These are phyloP conservation scores for Linnemannia exigua DNA, from an alignment of 192 early-diverging fungal genomes.

Conservation along the genomic window DNA sequence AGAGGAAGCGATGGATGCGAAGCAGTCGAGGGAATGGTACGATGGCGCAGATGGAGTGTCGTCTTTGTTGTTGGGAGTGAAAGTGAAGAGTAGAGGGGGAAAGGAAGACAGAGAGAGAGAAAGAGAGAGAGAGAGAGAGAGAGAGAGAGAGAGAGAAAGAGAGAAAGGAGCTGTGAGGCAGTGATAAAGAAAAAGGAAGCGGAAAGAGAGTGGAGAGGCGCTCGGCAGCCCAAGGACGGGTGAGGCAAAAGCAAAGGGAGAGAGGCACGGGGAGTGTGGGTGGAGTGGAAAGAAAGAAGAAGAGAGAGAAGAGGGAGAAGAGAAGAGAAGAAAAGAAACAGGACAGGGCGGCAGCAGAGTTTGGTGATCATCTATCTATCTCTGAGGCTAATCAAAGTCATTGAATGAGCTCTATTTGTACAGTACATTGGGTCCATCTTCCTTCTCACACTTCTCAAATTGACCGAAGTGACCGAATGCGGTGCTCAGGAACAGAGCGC, in stretches of 20 bases:
- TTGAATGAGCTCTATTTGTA: no score
- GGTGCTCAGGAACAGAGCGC: no score
- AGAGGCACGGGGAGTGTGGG: background rate
- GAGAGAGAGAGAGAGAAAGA: conserved; percentile 4
- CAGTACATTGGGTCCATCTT: no score
- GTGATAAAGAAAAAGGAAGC: no score
- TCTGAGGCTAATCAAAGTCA: no score
- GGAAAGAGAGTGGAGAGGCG: background rate
- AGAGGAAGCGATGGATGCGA: no score
- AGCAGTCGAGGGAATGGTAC: background rate
- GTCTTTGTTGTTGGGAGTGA: background rate
- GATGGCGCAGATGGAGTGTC: background rate
- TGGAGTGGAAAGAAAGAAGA: background rate
- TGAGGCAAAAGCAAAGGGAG: background rate
- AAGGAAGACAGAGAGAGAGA: background rate
- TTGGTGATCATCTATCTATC: no score
- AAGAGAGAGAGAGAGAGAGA: background rate
- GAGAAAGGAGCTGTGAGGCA: background rate
- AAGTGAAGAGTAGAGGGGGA: background rate
- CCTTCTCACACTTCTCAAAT: no score
- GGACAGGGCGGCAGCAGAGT: no score
- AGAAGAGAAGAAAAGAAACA: background rate
- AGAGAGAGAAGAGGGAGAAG: background rate
- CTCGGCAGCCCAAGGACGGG: background rate
- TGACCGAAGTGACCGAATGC: no score